Conservation (phyloP, 192 early-diverging fungal genomes). For the Funneliformis geosporum region DNA sequence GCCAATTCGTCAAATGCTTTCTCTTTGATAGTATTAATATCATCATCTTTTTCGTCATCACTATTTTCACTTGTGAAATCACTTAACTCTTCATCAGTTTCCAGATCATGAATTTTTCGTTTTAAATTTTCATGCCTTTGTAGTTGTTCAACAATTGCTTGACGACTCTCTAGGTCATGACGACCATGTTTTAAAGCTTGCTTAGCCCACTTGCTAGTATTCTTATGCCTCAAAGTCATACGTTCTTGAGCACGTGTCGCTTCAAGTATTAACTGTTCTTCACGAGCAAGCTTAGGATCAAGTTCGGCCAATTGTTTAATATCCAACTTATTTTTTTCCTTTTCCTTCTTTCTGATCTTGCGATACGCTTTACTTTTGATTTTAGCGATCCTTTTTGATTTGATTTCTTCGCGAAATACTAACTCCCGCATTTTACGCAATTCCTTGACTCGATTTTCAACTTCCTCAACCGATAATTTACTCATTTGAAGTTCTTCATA, state of each 20-base stretch:
- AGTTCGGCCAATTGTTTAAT: slow-evolving; percentile 60
- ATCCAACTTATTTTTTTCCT: slow-evolving; percentile 52
- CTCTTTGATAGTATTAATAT: slow-evolving; percentile 41
- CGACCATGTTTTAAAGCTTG: slow-evolving; percentile 67
- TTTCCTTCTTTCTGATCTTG: slow-evolving; percentile 84
- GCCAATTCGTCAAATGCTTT: slow-evolving; percentile 54
- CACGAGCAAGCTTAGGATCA: slow-evolving; percentile 68
- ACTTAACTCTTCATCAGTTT: slow-evolving; percentile 56
- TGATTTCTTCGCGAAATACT: slow-evolving; percentile 91
- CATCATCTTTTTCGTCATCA: slow-evolving; percentile 51
- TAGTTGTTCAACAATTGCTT: slow-evolving; percentile 85
- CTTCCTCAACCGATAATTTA: slow-evolving; percentile 80
- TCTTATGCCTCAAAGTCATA: slow-evolving; percentile 92
- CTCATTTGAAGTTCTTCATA: slow-evolving; percentile 87
- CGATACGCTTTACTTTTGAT: slow-evolving; percentile 98
- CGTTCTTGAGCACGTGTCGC: slow-evolving; percentile 85
- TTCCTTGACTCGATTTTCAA: slow-evolving; percentile 71
- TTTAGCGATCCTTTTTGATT: slow-evolving; percentile 89
- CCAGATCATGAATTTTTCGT: slow-evolving; percentile 77
- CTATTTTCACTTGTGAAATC: slow-evolving; percentile 41
- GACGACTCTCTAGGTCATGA: slow-evolving; percentile 63
- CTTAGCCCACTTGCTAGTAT: slow-evolving; percentile 96
- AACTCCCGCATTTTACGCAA: slow-evolving; percentile 89
- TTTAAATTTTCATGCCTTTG: slow-evolving; percentile 74
- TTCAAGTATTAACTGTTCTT: slow-evolving; percentile 71